Conservation (phyloP, 441 rosid genomes). For the Adansonia gregorii region DNA sequence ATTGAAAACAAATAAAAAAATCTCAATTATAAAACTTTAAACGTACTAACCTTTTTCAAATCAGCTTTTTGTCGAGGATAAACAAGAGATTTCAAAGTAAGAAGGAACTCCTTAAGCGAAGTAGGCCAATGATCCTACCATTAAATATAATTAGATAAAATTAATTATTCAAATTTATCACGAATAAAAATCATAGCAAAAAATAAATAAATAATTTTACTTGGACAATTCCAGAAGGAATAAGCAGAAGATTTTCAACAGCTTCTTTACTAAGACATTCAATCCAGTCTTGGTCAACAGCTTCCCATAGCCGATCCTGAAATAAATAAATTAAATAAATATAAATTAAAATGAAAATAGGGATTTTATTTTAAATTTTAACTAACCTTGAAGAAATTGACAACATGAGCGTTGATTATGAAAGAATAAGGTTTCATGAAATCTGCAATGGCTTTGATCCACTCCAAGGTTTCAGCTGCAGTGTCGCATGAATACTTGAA, state of each 20-base stretch:
- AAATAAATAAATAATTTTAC: slow-evolving; percentile 31
- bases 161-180: background rate
- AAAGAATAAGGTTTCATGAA: slow-evolving; percentile 60
- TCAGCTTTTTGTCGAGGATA: slow-evolving; percentile 13
- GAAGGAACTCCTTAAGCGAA: slow-evolving; percentile 71
- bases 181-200: background rate
- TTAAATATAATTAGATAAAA: background rate
- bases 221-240: slow-evolving; percentile 75
- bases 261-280: slow-evolving; percentile 68
- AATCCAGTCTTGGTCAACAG: slow-evolving; percentile 74
- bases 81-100: slow-evolving; percentile 56
- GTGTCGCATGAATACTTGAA: slow-evolving; percentile 59
- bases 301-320: slow-evolving; percentile 77
- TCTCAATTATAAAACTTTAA: background rate
- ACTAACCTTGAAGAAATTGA: slow-evolving; percentile 75
- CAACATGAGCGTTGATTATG: slow-evolving; percentile 65
- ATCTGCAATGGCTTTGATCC: slow-evolving; percentile 67
- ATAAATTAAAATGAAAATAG: background rate
- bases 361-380: background rate
- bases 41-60: slow-evolving; percentile 34
- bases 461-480: slow-evolving; percentile 62
- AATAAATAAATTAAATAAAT: background rate
- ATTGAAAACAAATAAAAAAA: background rate
- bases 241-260: slow-evolving; percentile 58
- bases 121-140: slow-evolving; percentile 76